Base-by-base conservation (phyloP, 2,329 filamentous ascomycete genomes). In the Aureobasidium sp. region DNA sequence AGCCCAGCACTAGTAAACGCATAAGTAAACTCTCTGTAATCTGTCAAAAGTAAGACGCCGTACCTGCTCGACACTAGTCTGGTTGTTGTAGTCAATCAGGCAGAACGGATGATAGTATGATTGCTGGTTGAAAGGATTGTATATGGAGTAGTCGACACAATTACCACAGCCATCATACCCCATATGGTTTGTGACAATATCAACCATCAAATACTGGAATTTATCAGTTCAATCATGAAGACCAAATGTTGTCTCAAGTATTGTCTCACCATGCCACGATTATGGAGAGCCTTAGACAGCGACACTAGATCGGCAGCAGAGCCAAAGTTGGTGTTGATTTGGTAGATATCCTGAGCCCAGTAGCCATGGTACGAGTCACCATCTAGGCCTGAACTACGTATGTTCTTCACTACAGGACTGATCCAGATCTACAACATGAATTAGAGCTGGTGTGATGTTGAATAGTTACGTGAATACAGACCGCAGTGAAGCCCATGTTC, bases 401-500 rank as follows among this genome's bases (percentile, higher is more conserved):
- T 68, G 55, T 79, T 75, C 49, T 73, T 67, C 1, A 82, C 78
- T 11, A 85, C 76, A 0, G 83, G 83, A 3, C 81, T 84, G 63
- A 85, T 84, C 80, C 76, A 79, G 36, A 76, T 71, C 65, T 72
- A 25, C 0, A 9, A 27, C 0, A 8, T 2, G 15, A 7, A 12
- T 60, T 2, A 60, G 42, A 41, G 15, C 12, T 29, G 15, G 8
- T 31, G 27, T 12, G 27, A 11, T 5, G 8, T 29, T 31, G 14
- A 42, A 17, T 9, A 15, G 34, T 14, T 31, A 17, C 1, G 6
- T 20, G 63, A 75, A 77, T 34, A 68, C 82, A 68, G 67, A 84
- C 74, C 42, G 82, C 82, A 60, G 81, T 81, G 64, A 84, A 85
- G 31, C 82, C 83, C 79, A 85, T 82, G 44, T 78, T 78, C 68